These are phyloP conservation scores for Rhynchosporium graminicola DNA, from an alignment of 2,329 filamentous ascomycete genomes.

Conservation along the genomic window DNA sequence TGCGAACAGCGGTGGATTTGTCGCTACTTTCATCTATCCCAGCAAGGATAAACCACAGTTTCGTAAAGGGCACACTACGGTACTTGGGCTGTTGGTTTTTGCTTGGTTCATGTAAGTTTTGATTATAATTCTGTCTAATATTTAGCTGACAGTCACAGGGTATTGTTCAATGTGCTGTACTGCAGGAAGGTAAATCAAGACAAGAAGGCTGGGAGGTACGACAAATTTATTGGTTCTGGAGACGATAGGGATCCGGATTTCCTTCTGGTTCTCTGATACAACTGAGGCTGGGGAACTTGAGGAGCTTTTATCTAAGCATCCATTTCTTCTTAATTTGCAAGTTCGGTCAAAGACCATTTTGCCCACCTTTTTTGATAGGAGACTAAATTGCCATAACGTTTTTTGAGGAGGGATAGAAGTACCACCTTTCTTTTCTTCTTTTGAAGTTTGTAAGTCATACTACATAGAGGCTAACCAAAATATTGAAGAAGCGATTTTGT, in stretches of 20 bases:
- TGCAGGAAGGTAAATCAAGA: conserved; percentile 65
- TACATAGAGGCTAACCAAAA: too few species aligned
- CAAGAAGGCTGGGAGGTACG: conserved; percentile 61
- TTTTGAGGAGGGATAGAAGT: too few species aligned
- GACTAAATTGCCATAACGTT: too few species aligned
- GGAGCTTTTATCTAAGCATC: too few species aligned
- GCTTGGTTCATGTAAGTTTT: conserved; percentile 63
- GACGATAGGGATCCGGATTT: conserved; percentile 67
- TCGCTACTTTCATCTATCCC: conserved; percentile 65
- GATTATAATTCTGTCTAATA: neutral
- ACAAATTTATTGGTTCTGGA: conserved; percentile 55
- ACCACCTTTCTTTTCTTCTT: too few species aligned
- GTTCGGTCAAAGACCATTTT: too few species aligned
- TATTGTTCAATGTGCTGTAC: conserved; percentile 61
- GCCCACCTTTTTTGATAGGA: too few species aligned
- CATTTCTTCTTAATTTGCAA: too few species aligned
- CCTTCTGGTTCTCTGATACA: conserved; percentile 55
- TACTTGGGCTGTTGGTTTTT: conserved; percentile 59
- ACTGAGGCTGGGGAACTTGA: too few species aligned
- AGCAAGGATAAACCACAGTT: conserved; percentile 57
- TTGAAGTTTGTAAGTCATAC: too few species aligned
- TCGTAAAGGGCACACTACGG: conserved; percentile 60
- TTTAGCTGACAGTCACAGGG: conserved; percentile 43
- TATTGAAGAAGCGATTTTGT: too few species aligned
- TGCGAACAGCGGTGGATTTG: conserved; percentile 68